Evolutionary conservation across 164 flowering plant genomes (phyloP).

Genomic region (Stephania japonica): DNA sequence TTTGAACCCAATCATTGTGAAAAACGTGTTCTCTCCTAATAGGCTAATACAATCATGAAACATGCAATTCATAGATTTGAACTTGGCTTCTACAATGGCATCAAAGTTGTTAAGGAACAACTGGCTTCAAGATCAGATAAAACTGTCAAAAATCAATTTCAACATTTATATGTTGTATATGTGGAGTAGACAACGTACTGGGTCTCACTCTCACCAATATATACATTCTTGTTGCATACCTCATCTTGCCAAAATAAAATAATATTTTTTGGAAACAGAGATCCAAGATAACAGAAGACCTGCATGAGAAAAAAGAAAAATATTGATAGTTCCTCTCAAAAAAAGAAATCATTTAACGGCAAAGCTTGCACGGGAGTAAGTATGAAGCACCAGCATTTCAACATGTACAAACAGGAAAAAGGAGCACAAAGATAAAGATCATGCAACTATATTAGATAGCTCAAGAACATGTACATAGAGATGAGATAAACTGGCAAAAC

Average conservation of each 20-base stretch:
- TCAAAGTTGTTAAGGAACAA: not conserved
- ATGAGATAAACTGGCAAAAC: no score
- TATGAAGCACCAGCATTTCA: not conserved
- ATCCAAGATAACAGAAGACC: slow-evolving; percentile 73
- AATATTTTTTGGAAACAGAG: slow-evolving; percentile 82
- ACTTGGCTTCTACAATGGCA: not conserved
- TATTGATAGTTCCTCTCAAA: not conserved
- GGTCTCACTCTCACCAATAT: not conserved
- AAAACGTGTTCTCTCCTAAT: no score
- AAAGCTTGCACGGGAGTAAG: not conserved
- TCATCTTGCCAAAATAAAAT: slow-evolving; percentile 92
- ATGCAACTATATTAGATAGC: not conserved
- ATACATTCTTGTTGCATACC: slow-evolving; percentile 36
- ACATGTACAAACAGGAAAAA: not conserved
- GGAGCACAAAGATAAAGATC: no score
- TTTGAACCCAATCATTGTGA: no score
- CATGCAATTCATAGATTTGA: no score
- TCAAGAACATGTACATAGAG: no score
- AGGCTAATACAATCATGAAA: no score
- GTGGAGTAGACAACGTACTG: not conserved
- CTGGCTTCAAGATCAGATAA: not conserved
- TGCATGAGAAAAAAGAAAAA: slow-evolving; percentile 27
- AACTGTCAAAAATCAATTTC: not conserved
- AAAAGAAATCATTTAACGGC: not conserved
- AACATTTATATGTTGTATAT: not conserved